Conservation (phyloP, 768 basidiomycete genomes). For the Podaxis sp. region DNA sequence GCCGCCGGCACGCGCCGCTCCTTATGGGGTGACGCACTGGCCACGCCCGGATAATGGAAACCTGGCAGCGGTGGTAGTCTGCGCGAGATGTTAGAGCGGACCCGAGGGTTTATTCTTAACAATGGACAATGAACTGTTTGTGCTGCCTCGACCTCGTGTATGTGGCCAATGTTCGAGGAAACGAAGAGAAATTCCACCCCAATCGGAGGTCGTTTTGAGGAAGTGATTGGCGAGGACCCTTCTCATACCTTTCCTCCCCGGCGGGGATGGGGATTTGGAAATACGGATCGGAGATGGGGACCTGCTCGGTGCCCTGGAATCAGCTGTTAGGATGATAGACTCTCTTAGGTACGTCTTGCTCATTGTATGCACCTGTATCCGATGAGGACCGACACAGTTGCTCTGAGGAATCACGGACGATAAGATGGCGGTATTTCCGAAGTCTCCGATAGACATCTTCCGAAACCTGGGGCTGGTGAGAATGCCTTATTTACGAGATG, state of each 20-base stretch:
- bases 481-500: neutral
- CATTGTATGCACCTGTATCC: neutral
- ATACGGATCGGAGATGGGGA: neutral
- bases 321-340: neutral
- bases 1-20: no score
- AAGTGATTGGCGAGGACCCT: neutral
- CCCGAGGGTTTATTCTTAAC: neutral
- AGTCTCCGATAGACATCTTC: neutral
- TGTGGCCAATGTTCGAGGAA: neutral
- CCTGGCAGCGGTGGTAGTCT: neutral
- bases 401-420: neutral
- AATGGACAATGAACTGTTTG: neutral
- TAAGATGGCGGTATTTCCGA: neutral
- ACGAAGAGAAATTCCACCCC: neutral
- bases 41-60: neutral
- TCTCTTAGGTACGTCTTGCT: neutral
- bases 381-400: neutral
- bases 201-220: neutral
- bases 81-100: neutral
- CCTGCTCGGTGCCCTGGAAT: neutral
- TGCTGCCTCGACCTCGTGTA: neutral
- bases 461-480: constrained; percentile 5
- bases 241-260: neutral
- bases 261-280: neutral
- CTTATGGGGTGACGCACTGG: no score